A percentile compares a stretch with the other conserved stretches of the same genome.
phyloP scores from a whole-genome alignment of 2,329 filamentous ascomycete genomes.

The Aureobasidium melanogenum region DNA sequence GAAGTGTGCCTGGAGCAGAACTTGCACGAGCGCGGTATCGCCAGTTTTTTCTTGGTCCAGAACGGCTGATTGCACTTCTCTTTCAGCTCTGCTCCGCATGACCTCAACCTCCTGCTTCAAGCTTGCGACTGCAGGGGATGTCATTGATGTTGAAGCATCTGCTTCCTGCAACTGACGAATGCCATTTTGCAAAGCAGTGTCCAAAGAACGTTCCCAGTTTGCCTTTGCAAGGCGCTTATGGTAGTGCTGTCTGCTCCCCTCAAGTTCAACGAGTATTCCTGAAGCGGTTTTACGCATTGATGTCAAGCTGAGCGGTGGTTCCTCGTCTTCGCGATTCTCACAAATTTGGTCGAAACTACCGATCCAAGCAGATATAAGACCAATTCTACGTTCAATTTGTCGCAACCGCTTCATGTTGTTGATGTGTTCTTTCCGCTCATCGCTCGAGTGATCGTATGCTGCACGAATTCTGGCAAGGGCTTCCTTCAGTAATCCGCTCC shows the following conservation, averaged over 20 bases:
- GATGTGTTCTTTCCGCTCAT: conserved; percentile 71
- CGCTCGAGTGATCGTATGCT: conserved; percentile 71
- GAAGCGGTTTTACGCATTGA: conserved; percentile 81
- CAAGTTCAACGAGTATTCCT: conserved; percentile 80
- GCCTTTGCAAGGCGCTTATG: conserved; percentile 72
- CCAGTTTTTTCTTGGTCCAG: conserved; percentile 75
- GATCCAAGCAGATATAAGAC: conserved; percentile 83
- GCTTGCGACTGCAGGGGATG: conserved; percentile 53
- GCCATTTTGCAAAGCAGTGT: conserved; percentile 79
- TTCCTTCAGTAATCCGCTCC: conserved; percentile 65
- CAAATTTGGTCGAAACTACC: conserved; percentile 81
- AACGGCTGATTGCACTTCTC: conserved; percentile 68
- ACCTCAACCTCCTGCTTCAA: conserved; percentile 77
- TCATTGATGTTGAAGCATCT: conserved; percentile 54
- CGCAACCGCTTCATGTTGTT: conserved; percentile 73
- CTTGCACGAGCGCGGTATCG: conserved; percentile 70
- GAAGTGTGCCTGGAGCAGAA: conserved; percentile 81
- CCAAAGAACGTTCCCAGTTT: conserved; percentile 80
- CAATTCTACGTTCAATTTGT: conserved; percentile 75
- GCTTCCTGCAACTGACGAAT: conserved; percentile 66
- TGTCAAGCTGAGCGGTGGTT: conserved; percentile 55
- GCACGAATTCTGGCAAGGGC: conserved; percentile 69
- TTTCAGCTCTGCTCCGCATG: conserved; percentile 71
- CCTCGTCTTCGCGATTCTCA: conserved; percentile 59
- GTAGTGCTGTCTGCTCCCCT: conserved; percentile 82